phyloP scores from a whole-genome alignment of 305 asterid genomes.

The Plantago lanceolata region DNA sequence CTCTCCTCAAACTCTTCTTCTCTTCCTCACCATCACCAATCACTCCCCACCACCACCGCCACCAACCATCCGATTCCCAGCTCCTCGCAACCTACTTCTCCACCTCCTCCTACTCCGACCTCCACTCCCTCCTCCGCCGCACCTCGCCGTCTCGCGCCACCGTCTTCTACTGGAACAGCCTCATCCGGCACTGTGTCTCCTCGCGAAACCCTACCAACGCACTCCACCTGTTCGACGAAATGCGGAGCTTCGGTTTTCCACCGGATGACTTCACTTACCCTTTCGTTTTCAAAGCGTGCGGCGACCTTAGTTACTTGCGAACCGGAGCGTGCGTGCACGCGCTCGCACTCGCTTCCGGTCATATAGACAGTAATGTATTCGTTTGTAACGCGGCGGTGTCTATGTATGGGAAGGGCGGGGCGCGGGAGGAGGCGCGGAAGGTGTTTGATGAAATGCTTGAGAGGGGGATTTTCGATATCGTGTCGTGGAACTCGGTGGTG shows the following conservation, averaged over 20 bases:
- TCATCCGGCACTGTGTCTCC: conserved; percentile 43
- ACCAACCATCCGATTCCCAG: too few species aligned
- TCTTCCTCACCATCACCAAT: conserved; percentile 4
- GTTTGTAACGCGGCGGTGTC: conserved; percentile 61
- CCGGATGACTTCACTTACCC: conserved; percentile 77
- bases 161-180: conserved; percentile 65
- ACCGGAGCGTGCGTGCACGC: conserved; percentile 52
- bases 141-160: conserved; percentile 33
- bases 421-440: conserved; percentile 37
- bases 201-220: conserved; percentile 34
- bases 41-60: too few species aligned
- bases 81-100: not conserved
- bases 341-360: conserved; percentile 40
- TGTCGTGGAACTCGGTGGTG: conserved; percentile 73
- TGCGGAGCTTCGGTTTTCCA: conserved; percentile 49
- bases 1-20: not conserved
- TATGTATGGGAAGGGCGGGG: conserved; percentile 72
- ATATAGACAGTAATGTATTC: conserved; percentile 49
- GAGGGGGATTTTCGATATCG: conserved; percentile 44
- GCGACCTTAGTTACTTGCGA: conserved; percentile 36
- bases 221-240: conserved; percentile 48
- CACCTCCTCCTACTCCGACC: conserved; percentile 17
- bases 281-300: conserved; percentile 57
- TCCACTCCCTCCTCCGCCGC: conserved; percentile 37
- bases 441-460: conserved; percentile 56